phyloP scores from a whole-genome alignment of 2,329 filamentous ascomycete species.

The Arachnomyces sp. region DNA sequence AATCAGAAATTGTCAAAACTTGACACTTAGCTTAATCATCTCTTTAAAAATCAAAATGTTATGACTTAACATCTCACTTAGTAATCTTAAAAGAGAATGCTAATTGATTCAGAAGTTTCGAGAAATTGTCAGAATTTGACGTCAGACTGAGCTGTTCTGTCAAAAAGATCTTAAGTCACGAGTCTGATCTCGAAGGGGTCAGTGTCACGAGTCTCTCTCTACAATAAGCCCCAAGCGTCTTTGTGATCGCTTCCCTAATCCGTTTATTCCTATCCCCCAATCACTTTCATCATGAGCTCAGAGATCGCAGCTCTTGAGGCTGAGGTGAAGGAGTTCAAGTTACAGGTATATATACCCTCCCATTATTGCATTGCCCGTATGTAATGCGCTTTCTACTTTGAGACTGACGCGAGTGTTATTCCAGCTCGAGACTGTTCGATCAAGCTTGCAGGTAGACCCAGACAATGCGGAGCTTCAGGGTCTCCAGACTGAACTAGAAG shows the following conservation, averaged over 20 bases:
- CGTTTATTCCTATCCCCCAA: not conserved
- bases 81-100: too few relatives aligned
- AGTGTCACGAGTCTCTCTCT: too few relatives aligned
- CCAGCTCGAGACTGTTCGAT: conserved; percentile 68
- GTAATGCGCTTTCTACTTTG: not conserved
- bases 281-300: conserved; percentile 26
- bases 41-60: not conserved
- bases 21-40: too few relatives aligned
- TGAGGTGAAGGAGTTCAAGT: conserved; percentile 52
- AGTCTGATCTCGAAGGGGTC: too few relatives aligned
- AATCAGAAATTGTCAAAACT: too few relatives aligned
- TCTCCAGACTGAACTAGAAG: conserved; percentile 72
- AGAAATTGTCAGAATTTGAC: too few relatives aligned
- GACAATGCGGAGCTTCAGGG: conserved; percentile 68
- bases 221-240: too few relatives aligned
- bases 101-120: too few relatives aligned
- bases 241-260: not conserved
- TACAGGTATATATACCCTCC: conserved; percentile 39
- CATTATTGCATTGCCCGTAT: not conserved
- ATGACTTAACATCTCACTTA: not conserved
- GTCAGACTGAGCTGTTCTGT: too few relatives aligned
- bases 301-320: conserved; percentile 37
- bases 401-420: conserved; percentile 8
- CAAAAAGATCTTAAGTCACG: too few relatives aligned
- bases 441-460: conserved; percentile 70